Percentiles rank a stretch among this genome's conserved stretches.
These are phyloP conservation scores for Saccharomycopsis hybrid DNA, from an alignment of 1,139 yeast genomes.

Conservation along the genomic window DNA sequence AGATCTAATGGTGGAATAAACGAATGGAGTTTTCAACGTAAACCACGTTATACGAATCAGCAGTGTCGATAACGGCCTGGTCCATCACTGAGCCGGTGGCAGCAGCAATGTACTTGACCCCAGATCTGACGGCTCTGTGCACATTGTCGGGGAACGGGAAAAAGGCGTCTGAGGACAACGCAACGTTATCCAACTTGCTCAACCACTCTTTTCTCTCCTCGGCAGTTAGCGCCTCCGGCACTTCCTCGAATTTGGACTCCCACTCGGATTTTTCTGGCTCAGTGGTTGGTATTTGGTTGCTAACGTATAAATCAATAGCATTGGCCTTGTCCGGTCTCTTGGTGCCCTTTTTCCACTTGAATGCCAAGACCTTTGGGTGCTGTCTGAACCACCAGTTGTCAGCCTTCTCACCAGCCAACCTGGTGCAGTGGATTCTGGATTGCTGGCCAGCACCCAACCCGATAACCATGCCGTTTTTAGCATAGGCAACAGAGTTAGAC, in stretches of 20 bases:
- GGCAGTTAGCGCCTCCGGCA: conserved; percentile 77
- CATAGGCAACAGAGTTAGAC: conserved; percentile 96
- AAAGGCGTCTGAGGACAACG: conserved; percentile 94
- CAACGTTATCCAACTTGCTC: conserved; percentile 70
- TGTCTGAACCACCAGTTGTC: conserved; percentile 99
- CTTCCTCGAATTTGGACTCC: conserved; percentile 75
- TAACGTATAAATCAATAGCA: conserved; percentile 90
- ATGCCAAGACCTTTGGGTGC: conserved; percentile 85
- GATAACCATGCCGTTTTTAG: conserved; percentile 97
- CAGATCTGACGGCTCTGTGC: conserved; percentile 93
- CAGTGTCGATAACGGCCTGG: conserved; percentile 91
- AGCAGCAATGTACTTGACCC: conserved; percentile 93
- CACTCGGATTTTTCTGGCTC: conserved; percentile 94
- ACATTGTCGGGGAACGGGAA: conserved; percentile 99
- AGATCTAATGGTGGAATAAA: conserved; percentile 96
- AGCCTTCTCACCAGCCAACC: conserved; percentile 98
- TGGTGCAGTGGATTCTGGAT: conserved; percentile 97
- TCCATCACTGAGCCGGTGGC: conserved; percentile 98
- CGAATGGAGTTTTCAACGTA: conserved; percentile 95
- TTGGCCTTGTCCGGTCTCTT: conserved; percentile 98
- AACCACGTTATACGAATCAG: conserved; percentile 80
- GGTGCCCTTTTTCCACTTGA: conserved; percentile 97
- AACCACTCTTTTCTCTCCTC: conserved; percentile 89
- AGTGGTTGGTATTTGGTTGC: conserved; percentile 81
- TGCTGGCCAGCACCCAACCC: conserved; percentile 99